phyloP scores from a whole-genome alignment of 2,329 filamentous ascomycete genomes.

The Dactylellina drechsleri region DNA sequence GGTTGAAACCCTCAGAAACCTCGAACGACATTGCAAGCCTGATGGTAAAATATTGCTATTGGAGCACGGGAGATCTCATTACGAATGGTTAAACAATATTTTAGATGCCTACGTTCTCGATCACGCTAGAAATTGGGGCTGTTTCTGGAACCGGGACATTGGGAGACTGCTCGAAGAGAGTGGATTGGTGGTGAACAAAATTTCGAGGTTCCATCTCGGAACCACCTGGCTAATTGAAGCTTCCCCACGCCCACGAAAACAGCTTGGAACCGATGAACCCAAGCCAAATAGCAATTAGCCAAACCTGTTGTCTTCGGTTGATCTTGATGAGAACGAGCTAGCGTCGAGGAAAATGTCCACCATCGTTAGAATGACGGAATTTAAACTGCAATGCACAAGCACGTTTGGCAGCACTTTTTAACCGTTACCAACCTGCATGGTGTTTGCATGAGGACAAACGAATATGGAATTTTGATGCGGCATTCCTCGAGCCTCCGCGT shows the following conservation, averaged over 20 bases:
- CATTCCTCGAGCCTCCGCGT: slow-evolving; percentile 38
- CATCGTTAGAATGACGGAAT: slow-evolving; percentile 33
- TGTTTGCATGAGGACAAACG: slow-evolving; percentile 17
- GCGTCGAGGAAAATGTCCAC: slow-evolving; percentile 20
- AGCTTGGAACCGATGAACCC: slow-evolving; percentile 35
- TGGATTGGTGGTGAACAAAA: slow-evolving; percentile 57
- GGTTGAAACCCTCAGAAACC: slow-evolving; percentile 56
- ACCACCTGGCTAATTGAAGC: slow-evolving; percentile 59
- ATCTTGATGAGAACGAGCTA: slow-evolving; percentile 41
- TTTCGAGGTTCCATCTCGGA: slow-evolving; percentile 58
- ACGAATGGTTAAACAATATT: slow-evolving; percentile 56
- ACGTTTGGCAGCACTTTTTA: slow-evolving; percentile 17
- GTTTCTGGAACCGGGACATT: slow-evolving; percentile 59
- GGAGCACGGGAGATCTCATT: slow-evolving; percentile 58
- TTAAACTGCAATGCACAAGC: slow-evolving; percentile 15
- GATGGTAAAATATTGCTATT: slow-evolving; percentile 58
- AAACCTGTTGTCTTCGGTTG: slow-evolving; percentile 46
- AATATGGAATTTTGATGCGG: slow-evolving; percentile 53
- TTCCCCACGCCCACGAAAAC: slow-evolving; percentile 54
- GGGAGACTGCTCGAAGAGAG: slow-evolving; percentile 57
- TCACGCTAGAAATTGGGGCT: slow-evolving; percentile 59
- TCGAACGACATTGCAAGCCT: slow-evolving; percentile 56
- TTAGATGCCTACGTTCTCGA: slow-evolving; percentile 57
- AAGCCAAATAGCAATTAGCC: slow-evolving; percentile 48
- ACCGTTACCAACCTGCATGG: slow-evolving; percentile 5